Evolutionary conservation across 192 early-diverging fungal genomes (phyloP).

Genomic region (Kickxella alabastrina): DNA sequence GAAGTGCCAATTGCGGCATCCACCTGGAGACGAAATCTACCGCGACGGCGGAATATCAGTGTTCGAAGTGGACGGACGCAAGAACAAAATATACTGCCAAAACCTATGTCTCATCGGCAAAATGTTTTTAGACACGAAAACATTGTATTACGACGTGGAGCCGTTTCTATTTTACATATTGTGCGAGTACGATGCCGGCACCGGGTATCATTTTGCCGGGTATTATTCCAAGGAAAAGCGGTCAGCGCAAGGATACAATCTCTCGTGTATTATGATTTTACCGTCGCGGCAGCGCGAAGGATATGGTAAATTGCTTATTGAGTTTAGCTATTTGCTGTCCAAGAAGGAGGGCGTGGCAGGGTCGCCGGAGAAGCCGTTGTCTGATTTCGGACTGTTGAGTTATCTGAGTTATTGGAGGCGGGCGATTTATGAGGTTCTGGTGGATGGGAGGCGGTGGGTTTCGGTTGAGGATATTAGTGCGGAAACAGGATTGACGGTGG

Average conservation of each 20-base stretch:
- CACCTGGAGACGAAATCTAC: constrained; percentile 98
- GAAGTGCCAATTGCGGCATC: constrained; percentile 76
- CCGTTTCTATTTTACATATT: constrained; percentile 96
- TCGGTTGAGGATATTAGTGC: constrained; percentile 57
- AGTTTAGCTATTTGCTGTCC: constrained; percentile 85
- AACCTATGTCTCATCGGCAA: constrained; percentile 94
- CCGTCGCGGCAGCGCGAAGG: constrained; percentile 85
- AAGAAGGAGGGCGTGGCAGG: constrained; percentile 74
- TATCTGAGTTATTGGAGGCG: constrained; percentile 87
- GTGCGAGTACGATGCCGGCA: constrained; percentile 65
- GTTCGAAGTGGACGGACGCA: constrained; percentile 96
- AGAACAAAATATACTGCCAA: constrained; percentile 98
- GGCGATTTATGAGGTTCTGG: constrained; percentile 66
- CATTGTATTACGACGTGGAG: constrained; percentile 95
- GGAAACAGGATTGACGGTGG: constrained; percentile 69
- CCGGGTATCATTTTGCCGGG: constrained; percentile 86
- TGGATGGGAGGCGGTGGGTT: neutral
- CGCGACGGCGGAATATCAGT: constrained; percentile 81
- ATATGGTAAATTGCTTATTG: constrained; percentile 89
- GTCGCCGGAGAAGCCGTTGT: constrained; percentile 87
- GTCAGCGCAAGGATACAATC: constrained; percentile 77
- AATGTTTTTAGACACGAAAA: constrained; percentile 97
- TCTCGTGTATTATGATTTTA: constrained; percentile 92
- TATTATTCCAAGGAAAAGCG: constrained; percentile 98
- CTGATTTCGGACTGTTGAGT: constrained; percentile 81